These are phyloP conservation scores for Penicillium sp. DNA, from an alignment of 2,329 filamentous ascomycete species.

Conservation along the genomic window DNA sequence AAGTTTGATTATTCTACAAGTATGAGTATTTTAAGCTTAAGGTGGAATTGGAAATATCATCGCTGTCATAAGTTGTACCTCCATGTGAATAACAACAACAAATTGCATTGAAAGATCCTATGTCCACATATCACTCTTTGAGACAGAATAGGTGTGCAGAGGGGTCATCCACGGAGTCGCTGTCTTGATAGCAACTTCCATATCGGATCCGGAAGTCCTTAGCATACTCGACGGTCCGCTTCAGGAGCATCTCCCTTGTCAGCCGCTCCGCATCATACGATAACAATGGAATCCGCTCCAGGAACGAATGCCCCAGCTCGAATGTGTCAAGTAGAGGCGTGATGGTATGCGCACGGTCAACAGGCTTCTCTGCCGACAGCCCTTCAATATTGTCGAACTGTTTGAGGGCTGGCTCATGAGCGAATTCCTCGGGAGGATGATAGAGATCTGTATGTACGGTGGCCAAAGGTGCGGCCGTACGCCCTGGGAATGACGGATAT, in stretches of 20 bases:
- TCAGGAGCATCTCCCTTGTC: conserved; percentile 46
- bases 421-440: conserved; percentile 71
- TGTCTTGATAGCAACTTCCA: conserved; percentile 66
- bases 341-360: conserved; percentile 50
- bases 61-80: not conserved
- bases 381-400: conserved; percentile 21
- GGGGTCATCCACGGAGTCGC: conserved; percentile 39
- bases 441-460: conserved; percentile 79
- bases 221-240: conserved; percentile 60
- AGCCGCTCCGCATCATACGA: conserved; percentile 64
- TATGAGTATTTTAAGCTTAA: not conserved
- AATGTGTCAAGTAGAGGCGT: conserved; percentile 56
- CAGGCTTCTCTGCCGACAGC: conserved; percentile 32
- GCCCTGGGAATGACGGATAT: conserved; percentile 68
- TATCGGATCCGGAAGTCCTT: conserved; percentile 66
- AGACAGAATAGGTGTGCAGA: conserved; percentile 72
- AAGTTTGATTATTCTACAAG: not conserved
- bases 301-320: conserved; percentile 56
- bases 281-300: conserved; percentile 64
- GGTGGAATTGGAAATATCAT: too few relatives aligned
- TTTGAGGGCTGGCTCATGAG: conserved; percentile 6
- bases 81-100: not conserved
- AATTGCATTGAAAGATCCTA: not conserved
- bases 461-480: conserved; percentile 63
- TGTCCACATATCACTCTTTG: conserved; percentile 31